phyloP scores from a whole-genome alignment of 306 rosid genomes.

The Acacia melanoxylon region DNA sequence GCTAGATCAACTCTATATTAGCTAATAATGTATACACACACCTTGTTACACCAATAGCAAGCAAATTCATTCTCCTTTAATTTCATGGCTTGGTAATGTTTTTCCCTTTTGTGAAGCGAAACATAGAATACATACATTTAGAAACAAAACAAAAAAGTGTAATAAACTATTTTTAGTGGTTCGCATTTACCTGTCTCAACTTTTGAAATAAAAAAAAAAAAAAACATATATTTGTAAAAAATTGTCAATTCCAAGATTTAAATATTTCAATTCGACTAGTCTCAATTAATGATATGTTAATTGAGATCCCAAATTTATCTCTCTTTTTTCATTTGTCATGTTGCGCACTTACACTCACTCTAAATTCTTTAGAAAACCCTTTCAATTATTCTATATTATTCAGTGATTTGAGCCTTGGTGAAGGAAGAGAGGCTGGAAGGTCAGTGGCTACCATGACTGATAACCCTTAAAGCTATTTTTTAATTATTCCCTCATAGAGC shows the following conservation, averaged over 20 bases:
- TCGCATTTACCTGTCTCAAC: neutral
- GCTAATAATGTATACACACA: no score
- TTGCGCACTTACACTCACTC: neutral
- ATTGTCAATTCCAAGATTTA: neutral
- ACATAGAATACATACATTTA: neutral
- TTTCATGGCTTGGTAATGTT: neutral
- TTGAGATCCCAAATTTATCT: neutral
- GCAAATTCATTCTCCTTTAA: neutral
- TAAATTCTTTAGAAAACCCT: neutral
- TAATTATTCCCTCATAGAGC: no score
- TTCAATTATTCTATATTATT: neutral
- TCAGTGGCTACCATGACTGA: neutral
- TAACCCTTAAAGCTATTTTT: neutral
- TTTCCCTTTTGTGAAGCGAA: neutral
- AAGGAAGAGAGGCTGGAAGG: neutral
- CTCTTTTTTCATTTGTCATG: neutral
- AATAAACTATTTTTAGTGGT: neutral
- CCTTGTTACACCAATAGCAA: neutral
- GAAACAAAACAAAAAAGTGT: neutral
- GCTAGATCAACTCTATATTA: no score
- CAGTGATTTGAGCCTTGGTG: neutral
- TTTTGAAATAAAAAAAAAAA: neutral
- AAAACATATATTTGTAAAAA: neutral
- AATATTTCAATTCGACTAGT: neutral
- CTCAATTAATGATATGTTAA: neutral